These are phyloP conservation scores for Penicillium occitanis DNA, from an alignment of 2,329 filamentous ascomycete genomes.

Conservation along the genomic window DNA sequence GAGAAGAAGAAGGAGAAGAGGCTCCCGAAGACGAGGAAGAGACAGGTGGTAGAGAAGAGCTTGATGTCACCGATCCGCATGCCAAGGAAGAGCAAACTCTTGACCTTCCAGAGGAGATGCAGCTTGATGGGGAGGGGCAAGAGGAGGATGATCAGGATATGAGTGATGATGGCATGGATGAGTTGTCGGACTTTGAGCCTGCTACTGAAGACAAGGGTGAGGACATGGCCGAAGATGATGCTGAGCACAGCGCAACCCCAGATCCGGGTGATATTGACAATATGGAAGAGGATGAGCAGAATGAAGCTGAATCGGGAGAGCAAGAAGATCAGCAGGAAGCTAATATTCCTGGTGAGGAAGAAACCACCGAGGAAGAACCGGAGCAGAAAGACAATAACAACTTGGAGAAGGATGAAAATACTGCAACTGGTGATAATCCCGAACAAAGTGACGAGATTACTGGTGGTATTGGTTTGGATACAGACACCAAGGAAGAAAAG, in stretches of 20 bases:
- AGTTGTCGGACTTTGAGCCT: slow-evolving; percentile 46
- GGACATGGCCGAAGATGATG: slow-evolving; percentile 30
- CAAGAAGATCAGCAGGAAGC: slow-evolving; percentile 37
- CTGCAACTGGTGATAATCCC: slow-evolving; percentile 57
- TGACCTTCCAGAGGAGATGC: slow-evolving; percentile 84
- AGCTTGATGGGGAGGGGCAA: slow-evolving; percentile 68
- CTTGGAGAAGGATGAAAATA: slow-evolving; percentile 49
- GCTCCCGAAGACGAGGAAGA: slow-evolving; percentile 59
- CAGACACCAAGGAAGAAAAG: slow-evolving; percentile 43
- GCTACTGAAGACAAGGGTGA: slow-evolving; percentile 38
- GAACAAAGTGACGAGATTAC: slow-evolving; percentile 45
- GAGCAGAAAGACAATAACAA: slow-evolving; percentile 52
- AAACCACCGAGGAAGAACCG: slow-evolving; percentile 45
- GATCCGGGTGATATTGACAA: slow-evolving; percentile 34
- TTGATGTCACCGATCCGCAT: slow-evolving; percentile 69
- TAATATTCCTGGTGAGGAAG: slow-evolving; percentile 48
- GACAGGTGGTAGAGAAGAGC: slow-evolving; percentile 62
- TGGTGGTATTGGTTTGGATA: slow-evolving; percentile 40
- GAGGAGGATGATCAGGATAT: slow-evolving; percentile 56
- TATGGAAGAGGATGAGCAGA: slow-evolving; percentile 45
- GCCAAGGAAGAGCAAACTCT: slow-evolving; percentile 78
- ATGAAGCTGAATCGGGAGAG: slow-evolving; percentile 39
- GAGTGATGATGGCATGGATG: slow-evolving; percentile 48
- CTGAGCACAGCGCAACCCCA: slow-evolving; percentile 33
- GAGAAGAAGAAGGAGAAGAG: slow-evolving; percentile 52